phyloP scores from a whole-genome alignment of 169 alveolate species.

The Perkinsus olseni region DNA sequence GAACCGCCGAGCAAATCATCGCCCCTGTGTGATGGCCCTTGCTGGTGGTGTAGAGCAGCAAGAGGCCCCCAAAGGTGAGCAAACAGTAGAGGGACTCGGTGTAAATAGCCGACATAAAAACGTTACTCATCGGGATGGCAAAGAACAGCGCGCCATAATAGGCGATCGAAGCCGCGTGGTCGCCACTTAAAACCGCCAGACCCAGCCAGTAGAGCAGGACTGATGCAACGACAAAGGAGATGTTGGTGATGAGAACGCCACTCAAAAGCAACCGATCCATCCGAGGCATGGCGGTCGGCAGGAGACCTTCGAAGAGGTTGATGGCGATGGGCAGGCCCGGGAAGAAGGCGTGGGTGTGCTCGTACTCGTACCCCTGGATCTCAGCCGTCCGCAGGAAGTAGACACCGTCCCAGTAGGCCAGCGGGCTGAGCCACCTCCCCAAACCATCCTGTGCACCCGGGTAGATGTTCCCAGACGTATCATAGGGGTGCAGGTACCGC shows the following conservation, averaged over 20 bases:
- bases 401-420: constrained; percentile 3
- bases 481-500: neutral
- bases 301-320: neutral
- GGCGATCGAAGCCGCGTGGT: neutral
- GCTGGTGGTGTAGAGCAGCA: neutral
- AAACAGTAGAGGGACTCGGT: neutral
- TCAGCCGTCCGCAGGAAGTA: neutral
- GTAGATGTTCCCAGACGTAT: neutral
- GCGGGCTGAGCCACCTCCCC: neutral
- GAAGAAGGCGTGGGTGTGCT: constrained; percentile 8
- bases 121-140: neutral
- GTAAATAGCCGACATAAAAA: neutral
- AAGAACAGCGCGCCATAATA: neutral
- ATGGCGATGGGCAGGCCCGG: constrained; percentile 1
- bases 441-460: neutral
- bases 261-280: neutral
- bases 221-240: neutral
- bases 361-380: neutral
- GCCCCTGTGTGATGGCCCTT: neutral
- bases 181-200: neutral
- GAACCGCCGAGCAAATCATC: neutral
- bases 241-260: neutral
- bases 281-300: neutral
- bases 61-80: neutral
- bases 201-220: neutral